Conservation (phyloP, 495 filamentous ascomycete species). For the Penicillium goetzii region DNA sequence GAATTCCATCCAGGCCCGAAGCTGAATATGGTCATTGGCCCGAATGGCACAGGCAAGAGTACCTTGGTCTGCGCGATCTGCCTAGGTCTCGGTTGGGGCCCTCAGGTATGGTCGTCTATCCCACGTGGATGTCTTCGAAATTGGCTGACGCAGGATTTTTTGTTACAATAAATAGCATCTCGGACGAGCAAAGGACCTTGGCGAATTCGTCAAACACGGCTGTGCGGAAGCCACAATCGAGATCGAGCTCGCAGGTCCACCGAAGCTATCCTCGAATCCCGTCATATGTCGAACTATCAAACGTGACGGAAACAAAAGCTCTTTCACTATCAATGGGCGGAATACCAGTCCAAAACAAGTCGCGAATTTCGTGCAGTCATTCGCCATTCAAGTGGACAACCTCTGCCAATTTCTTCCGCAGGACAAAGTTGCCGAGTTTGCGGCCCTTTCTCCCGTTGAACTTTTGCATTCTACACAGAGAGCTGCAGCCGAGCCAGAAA, state of each 20-base stretch:
- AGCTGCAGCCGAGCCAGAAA: conserved; percentile 79
- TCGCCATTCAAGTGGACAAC: conserved; percentile 94
- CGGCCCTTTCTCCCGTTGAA: conserved; percentile 81
- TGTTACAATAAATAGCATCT: conserved; percentile 58
- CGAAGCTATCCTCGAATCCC: conserved; percentile 59
- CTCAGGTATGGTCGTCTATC: conserved; percentile 53
- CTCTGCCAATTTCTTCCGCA: conserved; percentile 97
- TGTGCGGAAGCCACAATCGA: conserved; percentile 77
- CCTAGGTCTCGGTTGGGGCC: conserved; percentile 82
- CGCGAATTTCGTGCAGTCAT: conserved; percentile 62
- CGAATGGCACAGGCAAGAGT: conserved; percentile 97
- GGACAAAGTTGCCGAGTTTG: conserved; percentile 94
- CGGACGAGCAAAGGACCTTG: conserved; percentile 81
- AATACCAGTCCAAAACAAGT: conserved; percentile 61
- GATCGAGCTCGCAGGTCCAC: conserved; percentile 74
- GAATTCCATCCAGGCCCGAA: conserved; percentile 90
- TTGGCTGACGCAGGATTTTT: conserved; percentile 3
- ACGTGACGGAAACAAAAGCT: conserved; percentile 76
- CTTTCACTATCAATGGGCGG: conserved; percentile 71
- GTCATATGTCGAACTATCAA: conserved; percentile 76
- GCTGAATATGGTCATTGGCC: conserved; percentile 98
- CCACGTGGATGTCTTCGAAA: conserved; percentile 8
- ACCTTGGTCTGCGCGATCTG: conserved; percentile 98
- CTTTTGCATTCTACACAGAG: conserved; percentile 82
- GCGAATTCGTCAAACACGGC: conserved; percentile 94